Percentiles rank a stretch among this genome's conserved stretches.
Evolutionary conservation across 2,329 filamentous ascomycete genomes (phyloP).

Genomic region (Alternaria rosae): DNA sequence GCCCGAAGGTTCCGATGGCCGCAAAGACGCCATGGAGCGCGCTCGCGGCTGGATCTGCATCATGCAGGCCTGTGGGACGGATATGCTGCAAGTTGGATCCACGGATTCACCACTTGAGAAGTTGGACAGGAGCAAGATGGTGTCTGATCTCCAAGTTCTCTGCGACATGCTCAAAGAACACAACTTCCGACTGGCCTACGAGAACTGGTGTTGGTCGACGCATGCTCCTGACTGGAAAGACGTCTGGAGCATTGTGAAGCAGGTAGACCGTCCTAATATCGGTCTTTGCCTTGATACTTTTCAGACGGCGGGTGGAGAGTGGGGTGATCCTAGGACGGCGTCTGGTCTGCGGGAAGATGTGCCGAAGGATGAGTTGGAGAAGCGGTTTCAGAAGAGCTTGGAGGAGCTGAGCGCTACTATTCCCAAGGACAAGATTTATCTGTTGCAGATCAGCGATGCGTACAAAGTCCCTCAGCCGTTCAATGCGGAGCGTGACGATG

Average conservation of each 20-base stretch:
- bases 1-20: constrained; percentile 64
- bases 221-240: constrained; percentile 72
- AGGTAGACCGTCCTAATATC: constrained; percentile 69
- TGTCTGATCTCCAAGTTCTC: constrained; percentile 68
- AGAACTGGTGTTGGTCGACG: constrained; percentile 78
- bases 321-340: constrained; percentile 71
- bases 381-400: constrained; percentile 63
- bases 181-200: constrained; percentile 72
- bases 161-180: constrained; percentile 60
- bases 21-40: constrained; percentile 68
- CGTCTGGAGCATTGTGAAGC: constrained; percentile 72
- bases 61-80: constrained; percentile 73
- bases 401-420: constrained; percentile 64
- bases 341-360: constrained; percentile 65
- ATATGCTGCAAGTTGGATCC: constrained; percentile 72
- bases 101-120: constrained; percentile 66
- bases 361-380: constrained; percentile 56
- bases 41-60: constrained; percentile 73
- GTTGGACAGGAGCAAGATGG: constrained; percentile 63
- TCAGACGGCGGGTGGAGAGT: constrained; percentile 76
- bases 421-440: constrained; percentile 73
- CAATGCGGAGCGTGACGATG: constrained; percentile 56
- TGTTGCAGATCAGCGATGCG: constrained; percentile 78
- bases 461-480: constrained; percentile 69
- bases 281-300: constrained; percentile 82